Percentiles rank a stretch among this genome's conserved stretches.
phyloP scores from a whole-genome alignment of 441 rosid species.

The California macrophylla region DNA sequence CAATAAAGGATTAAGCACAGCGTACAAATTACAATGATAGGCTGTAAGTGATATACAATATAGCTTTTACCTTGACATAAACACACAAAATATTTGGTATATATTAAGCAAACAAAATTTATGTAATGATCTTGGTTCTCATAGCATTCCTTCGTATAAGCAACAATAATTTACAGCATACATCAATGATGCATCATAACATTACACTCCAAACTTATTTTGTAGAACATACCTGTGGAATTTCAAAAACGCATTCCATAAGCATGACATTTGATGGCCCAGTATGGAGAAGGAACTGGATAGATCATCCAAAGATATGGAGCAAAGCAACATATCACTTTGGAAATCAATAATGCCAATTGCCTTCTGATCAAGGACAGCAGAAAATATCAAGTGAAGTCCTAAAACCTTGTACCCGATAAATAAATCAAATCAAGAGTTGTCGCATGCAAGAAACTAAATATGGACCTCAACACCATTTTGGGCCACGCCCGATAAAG shows the following conservation, averaged over 20 bases:
- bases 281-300: constrained; percentile 40
- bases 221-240: constrained; percentile 65
- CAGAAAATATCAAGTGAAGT: constrained; percentile 9
- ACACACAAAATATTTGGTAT: too few relatives aligned
- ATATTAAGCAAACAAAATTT: too few relatives aligned
- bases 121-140: too few relatives aligned
- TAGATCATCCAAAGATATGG: constrained; percentile 40
- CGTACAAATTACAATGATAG: too few relatives aligned
- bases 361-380: constrained; percentile 37
- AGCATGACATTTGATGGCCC: constrained; percentile 52
- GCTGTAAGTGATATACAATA: too few relatives aligned
- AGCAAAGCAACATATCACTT: constrained; percentile 34
- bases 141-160: too few relatives aligned
- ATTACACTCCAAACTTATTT: too few relatives aligned
- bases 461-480: constrained; percentile 65
- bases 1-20: constrained; percentile 3
- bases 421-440: background rate
- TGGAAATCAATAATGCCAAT: constrained; percentile 27
- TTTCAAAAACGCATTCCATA: constrained; percentile 67
- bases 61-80: too few relatives aligned
- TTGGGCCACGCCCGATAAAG: constrained; percentile 39
- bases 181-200: too few relatives aligned
- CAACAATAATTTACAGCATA: too few relatives aligned
- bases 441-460: constrained; percentile 21
- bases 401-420: constrained; percentile 1